These are phyloP conservation scores for Geotrichum aggregatum DNA, from an alignment of 1,139 yeast species.

Conservation along the genomic window DNA sequence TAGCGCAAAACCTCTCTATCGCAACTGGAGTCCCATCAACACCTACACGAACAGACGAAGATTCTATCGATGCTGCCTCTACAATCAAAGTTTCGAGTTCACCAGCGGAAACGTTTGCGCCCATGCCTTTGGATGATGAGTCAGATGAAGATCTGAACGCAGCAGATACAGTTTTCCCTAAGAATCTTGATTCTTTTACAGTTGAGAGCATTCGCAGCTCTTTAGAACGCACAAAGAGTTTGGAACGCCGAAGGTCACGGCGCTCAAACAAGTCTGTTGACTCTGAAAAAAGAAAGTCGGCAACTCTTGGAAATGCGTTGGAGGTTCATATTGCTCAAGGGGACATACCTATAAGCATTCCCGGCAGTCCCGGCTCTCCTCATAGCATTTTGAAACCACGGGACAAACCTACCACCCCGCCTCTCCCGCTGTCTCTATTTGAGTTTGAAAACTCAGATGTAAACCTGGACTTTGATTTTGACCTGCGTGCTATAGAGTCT, in stretches of 20 bases:
- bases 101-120: constrained; percentile 3
- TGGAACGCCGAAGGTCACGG: constrained; percentile 37
- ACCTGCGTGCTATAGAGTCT: constrained; percentile 8
- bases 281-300: constrained; percentile 21
- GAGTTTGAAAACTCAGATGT: not conserved
- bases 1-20: not conserved
- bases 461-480: constrained; percentile 11
- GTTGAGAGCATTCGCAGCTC: constrained; percentile 39
- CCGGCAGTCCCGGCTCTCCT: constrained; percentile 24
- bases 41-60: constrained; percentile 6
- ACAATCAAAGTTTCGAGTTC: constrained; percentile 8
- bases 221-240: constrained; percentile 37
- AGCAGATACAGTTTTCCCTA: constrained; percentile 40
- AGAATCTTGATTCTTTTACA: constrained; percentile 35
- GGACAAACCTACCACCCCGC: not conserved
- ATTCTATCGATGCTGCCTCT: constrained; percentile 12
- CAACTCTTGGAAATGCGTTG: constrained; percentile 33
- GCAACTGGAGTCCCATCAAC: constrained; percentile 1
- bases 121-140: constrained; percentile 19
- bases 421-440: not conserved
- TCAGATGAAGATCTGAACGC: constrained; percentile 29
- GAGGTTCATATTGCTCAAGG: constrained; percentile 31
- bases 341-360: constrained; percentile 14
- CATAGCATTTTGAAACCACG: constrained; percentile 29
- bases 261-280: constrained; percentile 22